A percentile compares a stretch with the other conserved stretches of the same genome.
These are phyloP conservation scores for Phytopythium delawarense DNA, from an alignment of 352 stramenopile species.

Conservation along the genomic window DNA sequence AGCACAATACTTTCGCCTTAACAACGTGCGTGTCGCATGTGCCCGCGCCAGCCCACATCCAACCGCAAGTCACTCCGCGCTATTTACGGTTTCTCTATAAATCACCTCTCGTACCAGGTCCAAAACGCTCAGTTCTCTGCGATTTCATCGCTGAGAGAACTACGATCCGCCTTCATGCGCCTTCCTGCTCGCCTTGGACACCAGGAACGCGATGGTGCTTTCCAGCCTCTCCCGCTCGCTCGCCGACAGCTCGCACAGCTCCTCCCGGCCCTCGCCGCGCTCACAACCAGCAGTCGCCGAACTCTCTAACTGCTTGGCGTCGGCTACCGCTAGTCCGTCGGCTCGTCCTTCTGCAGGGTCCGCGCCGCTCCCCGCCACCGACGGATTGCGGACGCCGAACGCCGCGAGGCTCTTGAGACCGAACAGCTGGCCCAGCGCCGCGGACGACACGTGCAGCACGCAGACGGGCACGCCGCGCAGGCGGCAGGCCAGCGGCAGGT, in stretches of 20 bases:
- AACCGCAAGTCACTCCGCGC: no score
- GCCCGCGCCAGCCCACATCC: no score
- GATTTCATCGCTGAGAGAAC: neutral
- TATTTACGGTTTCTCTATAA: neutral
- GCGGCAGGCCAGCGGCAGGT: constrained; percentile 66
- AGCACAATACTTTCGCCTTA: no score
- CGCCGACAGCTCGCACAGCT: constrained; percentile 17
- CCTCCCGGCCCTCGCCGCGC: neutral
- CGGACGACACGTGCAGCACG: constrained; percentile 69
- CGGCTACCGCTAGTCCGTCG: neutral
- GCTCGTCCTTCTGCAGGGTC: neutral
- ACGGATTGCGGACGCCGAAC: constrained; percentile 31
- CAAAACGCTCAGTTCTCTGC: neutral
- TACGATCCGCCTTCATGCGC: constrained; percentile 5
- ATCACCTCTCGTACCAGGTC: neutral
- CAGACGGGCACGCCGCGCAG: constrained; percentile 64
- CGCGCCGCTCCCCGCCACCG: no score
- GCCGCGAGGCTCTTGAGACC: constrained; percentile 48
- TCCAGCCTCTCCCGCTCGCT: constrained; percentile 34
- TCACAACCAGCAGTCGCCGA: neutral
- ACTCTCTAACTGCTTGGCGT: neutral
- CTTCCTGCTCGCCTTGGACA: constrained; percentile 59
- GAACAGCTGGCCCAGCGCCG: constrained; percentile 54
- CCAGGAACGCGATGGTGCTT: constrained; percentile 60
- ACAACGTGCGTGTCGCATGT: no score